Percentiles rank a stretch among this genome's conserved stretches.
phyloP scores from a whole-genome alignment of 768 basidiomycete species.

The Tricholoma furcatifolium region DNA sequence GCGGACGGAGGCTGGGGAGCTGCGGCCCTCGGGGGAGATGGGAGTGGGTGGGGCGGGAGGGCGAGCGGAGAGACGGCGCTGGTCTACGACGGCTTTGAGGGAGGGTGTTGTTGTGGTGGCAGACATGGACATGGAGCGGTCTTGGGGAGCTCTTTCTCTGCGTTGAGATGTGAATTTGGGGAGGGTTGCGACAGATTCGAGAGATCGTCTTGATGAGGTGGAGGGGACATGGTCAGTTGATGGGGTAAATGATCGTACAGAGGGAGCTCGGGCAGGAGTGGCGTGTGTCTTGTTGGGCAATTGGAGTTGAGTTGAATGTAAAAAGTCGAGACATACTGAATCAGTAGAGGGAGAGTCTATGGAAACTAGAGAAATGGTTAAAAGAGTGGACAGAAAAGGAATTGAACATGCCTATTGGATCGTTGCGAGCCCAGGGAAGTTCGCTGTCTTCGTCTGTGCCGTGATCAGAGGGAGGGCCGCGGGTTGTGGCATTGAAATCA shows the following conservation, averaged over 20 bases:
- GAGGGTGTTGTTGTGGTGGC: constrained; percentile 43
- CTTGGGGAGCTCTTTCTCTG: constrained; percentile 60
- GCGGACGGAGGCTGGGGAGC: constrained; percentile 40
- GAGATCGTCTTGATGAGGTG: constrained; percentile 53
- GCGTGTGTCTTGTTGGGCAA: constrained; percentile 34
- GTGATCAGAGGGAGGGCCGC: constrained; percentile 35
- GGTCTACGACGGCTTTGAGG: constrained; percentile 14
- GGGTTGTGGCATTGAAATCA: constrained; percentile 42
- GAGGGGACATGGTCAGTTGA: constrained; percentile 26
- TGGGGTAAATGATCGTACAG: constrained; percentile 36
- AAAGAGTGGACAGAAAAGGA: too few species aligned
- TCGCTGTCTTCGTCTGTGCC: constrained; percentile 52
- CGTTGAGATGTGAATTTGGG: constrained; percentile 49
- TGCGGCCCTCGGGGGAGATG: constrained; percentile 38
- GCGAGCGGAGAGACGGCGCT: constrained; percentile 32
- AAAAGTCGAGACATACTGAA: constrained; percentile 4
- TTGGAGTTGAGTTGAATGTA: constrained; percentile 3
- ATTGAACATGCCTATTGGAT: constrained; percentile 40
- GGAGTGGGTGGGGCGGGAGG: constrained; percentile 31
- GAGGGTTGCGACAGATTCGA: constrained; percentile 66
- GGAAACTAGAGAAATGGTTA: not conserved
- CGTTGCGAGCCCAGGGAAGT: constrained; percentile 54
- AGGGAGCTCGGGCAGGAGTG: constrained; percentile 61
- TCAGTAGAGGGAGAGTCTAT: constrained; percentile 14
- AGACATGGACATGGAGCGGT: constrained; percentile 78